phyloP scores from a whole-genome alignment of 805 yeast genomes.

The Blastobotrys chiropterorum region DNA sequence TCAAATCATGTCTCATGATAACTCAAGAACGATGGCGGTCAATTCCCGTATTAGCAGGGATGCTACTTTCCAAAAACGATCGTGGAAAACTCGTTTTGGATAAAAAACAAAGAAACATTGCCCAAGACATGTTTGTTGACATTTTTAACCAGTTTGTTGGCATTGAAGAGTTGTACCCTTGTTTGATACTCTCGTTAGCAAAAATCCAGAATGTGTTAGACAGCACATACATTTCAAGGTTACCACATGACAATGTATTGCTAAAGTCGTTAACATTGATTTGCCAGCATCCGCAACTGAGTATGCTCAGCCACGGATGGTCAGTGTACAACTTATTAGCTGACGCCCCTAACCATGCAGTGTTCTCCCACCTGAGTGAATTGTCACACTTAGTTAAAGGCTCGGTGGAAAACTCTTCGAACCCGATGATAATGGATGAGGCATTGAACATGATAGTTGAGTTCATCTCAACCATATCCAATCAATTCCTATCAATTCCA shows the following conservation, averaged over 20 bases:
- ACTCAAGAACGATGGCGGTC: slow-evolving; percentile 17
- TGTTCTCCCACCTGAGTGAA: slow-evolving; percentile 11
- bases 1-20: slow-evolving; percentile 6
- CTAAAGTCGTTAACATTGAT: neutral
- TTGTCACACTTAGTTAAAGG: slow-evolving; percentile 12
- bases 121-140: slow-evolving; percentile 6
- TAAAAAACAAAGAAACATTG: neutral
- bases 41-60: slow-evolving; percentile 18
- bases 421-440: slow-evolving; percentile 7
- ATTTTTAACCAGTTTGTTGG: slow-evolving; percentile 3
- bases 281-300: neutral
- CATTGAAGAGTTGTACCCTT: neutral
- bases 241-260: slow-evolving; percentile 3
- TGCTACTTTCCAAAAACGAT: slow-evolving; percentile 10
- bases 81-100: neutral
- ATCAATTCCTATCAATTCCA: neutral
- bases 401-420: neutral
- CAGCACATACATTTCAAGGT: neutral
- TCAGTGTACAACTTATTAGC: neutral
- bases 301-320: neutral
- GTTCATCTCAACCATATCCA: neutral
- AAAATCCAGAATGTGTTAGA: slow-evolving; percentile 6
- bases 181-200: slow-evolving; percentile 5
- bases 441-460: slow-evolving; percentile 2
- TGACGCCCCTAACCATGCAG: neutral